Evolutionary conservation across 2,329 filamentous ascomycete species (phyloP).

Genomic region (Pseudophaeomoniella oleicola): DNA sequence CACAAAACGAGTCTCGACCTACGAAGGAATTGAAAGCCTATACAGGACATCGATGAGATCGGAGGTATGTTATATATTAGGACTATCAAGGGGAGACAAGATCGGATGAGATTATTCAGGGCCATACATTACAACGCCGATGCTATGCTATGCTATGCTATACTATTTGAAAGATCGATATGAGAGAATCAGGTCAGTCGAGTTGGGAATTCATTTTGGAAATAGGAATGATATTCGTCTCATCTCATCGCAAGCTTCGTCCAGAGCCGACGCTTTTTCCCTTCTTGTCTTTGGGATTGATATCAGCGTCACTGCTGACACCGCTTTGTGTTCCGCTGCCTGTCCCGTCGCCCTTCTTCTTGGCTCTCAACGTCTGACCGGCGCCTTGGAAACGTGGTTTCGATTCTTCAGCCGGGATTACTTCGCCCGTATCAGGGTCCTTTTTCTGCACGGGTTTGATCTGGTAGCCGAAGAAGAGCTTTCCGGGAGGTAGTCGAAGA

Average conservation of each 20-base stretch:
- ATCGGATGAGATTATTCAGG: too few species aligned
- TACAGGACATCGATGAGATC: too few species aligned
- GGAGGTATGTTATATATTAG: too few species aligned
- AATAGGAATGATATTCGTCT: too few species aligned
- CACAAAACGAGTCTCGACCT: too few species aligned
- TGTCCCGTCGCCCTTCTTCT: slow-evolving; percentile 44
- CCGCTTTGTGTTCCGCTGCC: slow-evolving; percentile 8
- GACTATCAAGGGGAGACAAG: too few species aligned
- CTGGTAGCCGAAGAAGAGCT: slow-evolving; percentile 94
- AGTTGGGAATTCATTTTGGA: too few species aligned
- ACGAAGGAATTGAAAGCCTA: too few species aligned
- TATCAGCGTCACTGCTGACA: slow-evolving; percentile 19
- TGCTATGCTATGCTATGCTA: too few species aligned
- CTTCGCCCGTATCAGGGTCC: slow-evolving; percentile 48
- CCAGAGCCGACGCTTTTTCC: not conserved
- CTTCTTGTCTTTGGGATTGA: slow-evolving; percentile 6
- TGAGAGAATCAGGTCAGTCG: too few species aligned
- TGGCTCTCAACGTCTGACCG: slow-evolving; percentile 65
- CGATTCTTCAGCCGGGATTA: slow-evolving; percentile 44
- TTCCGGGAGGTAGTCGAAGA: slow-evolving; percentile 68
- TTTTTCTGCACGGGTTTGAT: slow-evolving; percentile 76
- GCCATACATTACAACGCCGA: too few species aligned
- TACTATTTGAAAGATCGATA: too few species aligned
- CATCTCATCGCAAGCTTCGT: slow-evolving; percentile 1
- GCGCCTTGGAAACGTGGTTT: slow-evolving; percentile 70